Evolutionary conservation across 1,284 basidiomycete species (phyloP), one percentile per base, ranked within the genome.

Genomic region (Coriolopsis trogii): DNA sequence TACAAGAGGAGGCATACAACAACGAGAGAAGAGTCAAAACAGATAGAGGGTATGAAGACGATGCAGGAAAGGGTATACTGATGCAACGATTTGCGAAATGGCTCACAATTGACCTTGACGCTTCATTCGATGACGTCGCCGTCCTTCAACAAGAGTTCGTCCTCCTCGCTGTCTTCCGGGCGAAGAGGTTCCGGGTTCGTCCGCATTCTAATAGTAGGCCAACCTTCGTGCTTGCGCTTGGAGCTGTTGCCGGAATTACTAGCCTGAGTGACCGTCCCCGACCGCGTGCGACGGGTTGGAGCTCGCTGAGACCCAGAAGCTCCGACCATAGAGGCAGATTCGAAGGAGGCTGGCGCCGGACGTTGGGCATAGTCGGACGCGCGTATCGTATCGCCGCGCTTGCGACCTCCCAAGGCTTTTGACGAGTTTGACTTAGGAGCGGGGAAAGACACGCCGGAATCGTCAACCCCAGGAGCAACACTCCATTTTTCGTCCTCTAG

Each of bases 351-450:
- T 15, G 63, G 50, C 15, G 38, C 38, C 9, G 53, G 51, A 33
- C 40, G 58, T 8, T 54, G 56, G 15, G 58, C 37, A 42, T 70
- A 76, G 59, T 79, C 77, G 2, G 76, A 76, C 10, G 76, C 76
- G 24, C 75, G 72, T 41, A 79, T 76, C 10, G 77, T 79, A 44
- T 75, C 75, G 18, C 75, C 73, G 26, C 77, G 72, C 58, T 75
- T 73, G 42, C 76, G 69, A 13, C 69, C 64, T 21, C 38, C 62
- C 58, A 30, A 57, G 46, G 42, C 51, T 23, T 53, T 58, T 21
- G 46, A n/a, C 6, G 45, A 40, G 7, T 44, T 30, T 10, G 45
- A 46, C 21, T 41, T 4, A 28, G 10, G 20, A 24, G 16, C 16
- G 31, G 54, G 21, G 40, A 55, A 54, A 5, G 53, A 53, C 12